Percentiles rank a stretch among this genome's conserved stretches.
Evolutionary conservation across 257 asterid species (phyloP).

Genomic region (Nicotiana noctiflora): DNA sequence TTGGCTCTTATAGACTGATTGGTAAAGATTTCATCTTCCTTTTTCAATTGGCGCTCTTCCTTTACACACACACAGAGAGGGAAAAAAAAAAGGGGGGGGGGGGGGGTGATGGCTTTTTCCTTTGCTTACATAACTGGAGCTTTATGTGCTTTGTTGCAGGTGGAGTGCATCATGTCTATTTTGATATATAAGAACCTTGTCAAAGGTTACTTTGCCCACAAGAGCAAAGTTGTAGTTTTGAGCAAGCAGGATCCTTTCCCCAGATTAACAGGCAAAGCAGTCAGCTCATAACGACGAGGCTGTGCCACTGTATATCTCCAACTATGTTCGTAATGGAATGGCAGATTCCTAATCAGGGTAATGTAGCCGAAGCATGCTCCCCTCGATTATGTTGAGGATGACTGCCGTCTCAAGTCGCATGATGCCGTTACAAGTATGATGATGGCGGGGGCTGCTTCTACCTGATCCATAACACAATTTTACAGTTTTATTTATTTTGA

Average conservation of each 20-base stretch:
- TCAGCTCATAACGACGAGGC: conserved; percentile 35
- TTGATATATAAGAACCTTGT: conserved; percentile 81
- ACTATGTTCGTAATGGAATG: neutral
- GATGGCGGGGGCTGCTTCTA: neutral
- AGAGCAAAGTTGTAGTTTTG: conserved; percentile 84
- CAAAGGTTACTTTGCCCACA: conserved; percentile 96
- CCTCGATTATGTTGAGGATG: neutral
- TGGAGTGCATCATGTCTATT: conserved; percentile 87
- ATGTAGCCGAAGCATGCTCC: neutral
- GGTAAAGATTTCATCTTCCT: neutral
- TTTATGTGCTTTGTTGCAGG: conserved; percentile 35
- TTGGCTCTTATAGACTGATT: neutral
- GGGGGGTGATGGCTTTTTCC: too few species aligned
- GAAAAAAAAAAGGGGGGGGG: neutral
- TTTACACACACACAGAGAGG: neutral
- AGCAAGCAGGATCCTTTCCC: conserved; percentile 99
- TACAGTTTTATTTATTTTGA: neutral
- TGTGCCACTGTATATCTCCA: neutral
- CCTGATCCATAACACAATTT: neutral
- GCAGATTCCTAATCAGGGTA: neutral
- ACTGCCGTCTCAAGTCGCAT: neutral
- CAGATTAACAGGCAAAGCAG: conserved; percentile 76
- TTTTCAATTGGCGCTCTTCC: neutral
- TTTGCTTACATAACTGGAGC: neutral
- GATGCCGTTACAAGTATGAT: neutral